Conservation (phyloP, 1,139 yeast genomes). For the Sugiyamaella pinicola region DNA sequence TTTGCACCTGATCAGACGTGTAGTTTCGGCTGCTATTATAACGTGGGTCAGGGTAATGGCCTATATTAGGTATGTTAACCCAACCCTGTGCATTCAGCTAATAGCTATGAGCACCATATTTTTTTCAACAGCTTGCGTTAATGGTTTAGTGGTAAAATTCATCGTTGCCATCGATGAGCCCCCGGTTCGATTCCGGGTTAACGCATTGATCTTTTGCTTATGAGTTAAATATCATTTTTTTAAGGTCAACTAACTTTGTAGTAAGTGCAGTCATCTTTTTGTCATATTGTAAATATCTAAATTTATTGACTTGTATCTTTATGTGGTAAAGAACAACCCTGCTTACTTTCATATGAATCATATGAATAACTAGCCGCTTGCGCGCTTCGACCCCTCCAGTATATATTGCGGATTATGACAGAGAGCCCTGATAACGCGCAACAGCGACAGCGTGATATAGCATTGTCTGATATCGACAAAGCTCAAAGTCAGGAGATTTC, state of each 20-base stretch:
- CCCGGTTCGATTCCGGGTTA: slow-evolving; percentile 4
- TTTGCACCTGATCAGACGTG: background rate
- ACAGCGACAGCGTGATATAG: background rate
- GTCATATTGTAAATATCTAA: background rate
- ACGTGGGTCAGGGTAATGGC: too few relatives aligned
- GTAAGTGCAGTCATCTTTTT: background rate
- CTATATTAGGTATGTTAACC: too few relatives aligned
- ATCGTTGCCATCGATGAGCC: too few relatives aligned
- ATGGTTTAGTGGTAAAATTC: slow-evolving; percentile 3
- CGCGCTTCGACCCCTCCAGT: background rate
- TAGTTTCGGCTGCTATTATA: background rate
- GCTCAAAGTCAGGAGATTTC: background rate
- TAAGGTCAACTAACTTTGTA: background rate
- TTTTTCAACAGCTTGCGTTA: too few relatives aligned
- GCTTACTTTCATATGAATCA: background rate
- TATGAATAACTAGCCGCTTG: background rate
- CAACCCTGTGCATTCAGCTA: too few relatives aligned
- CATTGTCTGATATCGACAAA: background rate
- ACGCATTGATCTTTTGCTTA: background rate
- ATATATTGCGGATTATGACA: background rate
- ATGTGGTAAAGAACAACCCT: background rate
- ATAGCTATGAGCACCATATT: too few relatives aligned
- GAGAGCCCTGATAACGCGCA: background rate
- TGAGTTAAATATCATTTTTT: too few relatives aligned
- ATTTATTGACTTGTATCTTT: background rate